Evolutionary conservation across 2,329 filamentous ascomycete genomes (phyloP), one percentile per base, ranked within the genome.

Genomic region (Penicillium hesseltinei): DNA sequence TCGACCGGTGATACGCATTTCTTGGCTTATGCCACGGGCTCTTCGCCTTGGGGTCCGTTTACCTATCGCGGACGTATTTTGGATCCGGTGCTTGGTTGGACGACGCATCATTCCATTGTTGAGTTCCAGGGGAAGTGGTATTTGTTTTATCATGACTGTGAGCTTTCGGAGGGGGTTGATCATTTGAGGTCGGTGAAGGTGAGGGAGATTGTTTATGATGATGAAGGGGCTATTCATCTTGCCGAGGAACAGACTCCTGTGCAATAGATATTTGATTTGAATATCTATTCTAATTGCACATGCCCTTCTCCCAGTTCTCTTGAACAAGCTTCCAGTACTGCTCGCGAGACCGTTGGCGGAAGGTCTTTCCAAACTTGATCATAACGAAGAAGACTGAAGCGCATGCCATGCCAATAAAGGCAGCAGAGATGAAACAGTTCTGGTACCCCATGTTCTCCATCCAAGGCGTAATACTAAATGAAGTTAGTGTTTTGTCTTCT

Each of bases 21-120:
- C 72, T 77, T 92, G 33, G 87, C 80, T 62, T 92, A 90, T 69
- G 89, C 87, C 1, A 84, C 81, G 2, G 83, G 86, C 0, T 77
- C 83, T 5, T 85, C 75, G 56, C 89, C 89, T 0, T 74, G 84
- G 11, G 89, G 89, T 0, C 89, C 89, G 0, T 92, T 92, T 66
- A 88, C 84, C 1, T 92, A 91, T 61, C 81, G 79, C 0, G 89
- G 89, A 0, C 77, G 84, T 46, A 88, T 92, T 54, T 72, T 92
- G 48, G 88, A 91, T 78, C 89, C 89, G 0, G 89, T 92, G 5
- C 73, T 89, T 27, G 89, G 89, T 1, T 92, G 89, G 89, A 92
- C 89, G 43, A 92, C 89, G 54, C 89, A 92, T 75, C 89, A 92
- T 72, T 89, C 86, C 3, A 88, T 92, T 63, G 87, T 88, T 10